A percentile compares a stretch with the other conserved stretches of the same genome.
Conservation (phyloP, 805 yeast genomes). For the Cyberlindnera petersonii region DNA sequence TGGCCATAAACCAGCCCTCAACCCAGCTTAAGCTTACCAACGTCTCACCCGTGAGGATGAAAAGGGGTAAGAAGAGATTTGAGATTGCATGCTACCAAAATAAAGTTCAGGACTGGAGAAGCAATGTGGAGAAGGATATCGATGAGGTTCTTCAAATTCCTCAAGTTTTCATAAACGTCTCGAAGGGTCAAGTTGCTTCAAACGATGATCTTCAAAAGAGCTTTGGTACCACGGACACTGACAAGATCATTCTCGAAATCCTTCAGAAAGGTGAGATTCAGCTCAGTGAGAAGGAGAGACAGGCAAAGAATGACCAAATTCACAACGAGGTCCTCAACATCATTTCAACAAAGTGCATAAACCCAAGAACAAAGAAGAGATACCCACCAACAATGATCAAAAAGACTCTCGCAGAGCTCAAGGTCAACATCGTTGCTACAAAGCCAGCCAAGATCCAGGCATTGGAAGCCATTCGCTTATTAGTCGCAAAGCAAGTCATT, state of each 20-base stretch:
- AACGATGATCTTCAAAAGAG: constrained; percentile 72
- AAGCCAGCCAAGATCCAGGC: constrained; percentile 86
- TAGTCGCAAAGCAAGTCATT: constrained; percentile 74
- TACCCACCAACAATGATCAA: constrained; percentile 94
- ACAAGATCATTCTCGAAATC: constrained; percentile 75
- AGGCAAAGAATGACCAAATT: constrained; percentile 63
- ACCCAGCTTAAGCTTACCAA: constrained; percentile 89
- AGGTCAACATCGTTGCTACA: constrained; percentile 70
- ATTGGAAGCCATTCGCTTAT: constrained; percentile 77
- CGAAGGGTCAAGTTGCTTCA: constrained; percentile 91
- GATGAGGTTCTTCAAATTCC: constrained; percentile 96
- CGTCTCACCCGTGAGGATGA: constrained; percentile 88
- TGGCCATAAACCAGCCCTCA: constrained; percentile 80
- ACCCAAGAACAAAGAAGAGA: constrained; percentile 83
- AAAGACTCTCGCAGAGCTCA: constrained; percentile 73
- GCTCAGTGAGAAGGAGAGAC: constrained; percentile 88
- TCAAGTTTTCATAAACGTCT: constrained; percentile 88
- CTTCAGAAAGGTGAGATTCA: constrained; percentile 91
- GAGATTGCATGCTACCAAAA: constrained; percentile 97
- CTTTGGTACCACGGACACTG: constrained; percentile 73
- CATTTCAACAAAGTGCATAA: constrained; percentile 85
- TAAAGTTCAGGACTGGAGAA: constrained; percentile 93
- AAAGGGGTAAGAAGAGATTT: constrained; percentile 85
- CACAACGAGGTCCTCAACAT: constrained; percentile 80
- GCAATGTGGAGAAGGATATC: constrained; percentile 82